A percentile compares a stretch with the other conserved stretches of the same genome.
These are phyloP conservation scores for Cardamine chenopodiifolia DNA, from an alignment of 345 rosid genomes.

Conservation along the genomic window DNA sequence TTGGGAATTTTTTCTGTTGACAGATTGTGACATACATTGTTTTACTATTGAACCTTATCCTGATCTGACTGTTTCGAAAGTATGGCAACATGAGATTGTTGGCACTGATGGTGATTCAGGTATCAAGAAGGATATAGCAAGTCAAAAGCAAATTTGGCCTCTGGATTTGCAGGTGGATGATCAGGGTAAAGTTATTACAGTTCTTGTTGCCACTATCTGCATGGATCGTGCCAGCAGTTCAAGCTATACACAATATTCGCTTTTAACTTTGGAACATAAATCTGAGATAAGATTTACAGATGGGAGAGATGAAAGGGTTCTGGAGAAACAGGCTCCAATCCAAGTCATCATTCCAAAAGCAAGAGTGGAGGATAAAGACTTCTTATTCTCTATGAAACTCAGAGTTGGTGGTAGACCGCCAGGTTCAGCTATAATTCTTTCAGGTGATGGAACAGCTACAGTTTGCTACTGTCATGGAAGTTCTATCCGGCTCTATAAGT, in stretches of 20 bases:
- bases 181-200: constrained; percentile 69
- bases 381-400: constrained; percentile 88
- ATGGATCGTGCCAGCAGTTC: constrained; percentile 90
- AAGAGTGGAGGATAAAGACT: constrained; percentile 85
- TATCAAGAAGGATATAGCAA: constrained; percentile 86
- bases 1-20: constrained; percentile 65
- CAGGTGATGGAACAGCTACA: constrained; percentile 95
- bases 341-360: constrained; percentile 99
- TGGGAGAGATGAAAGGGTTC: constrained; percentile 53
- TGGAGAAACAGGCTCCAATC: constrained; percentile 86
- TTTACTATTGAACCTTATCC: constrained; percentile 50
- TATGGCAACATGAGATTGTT: constrained; percentile 84
- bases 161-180: constrained; percentile 82
- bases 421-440: constrained; percentile 84
- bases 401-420: constrained; percentile 84
- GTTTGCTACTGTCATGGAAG: constrained; percentile 72
- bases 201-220: constrained; percentile 91
- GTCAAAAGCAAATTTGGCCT: constrained; percentile 95
- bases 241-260: constrained; percentile 91
- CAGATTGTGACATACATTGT: constrained; percentile 79
- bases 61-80: constrained; percentile 54
- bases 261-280: constrained; percentile 78
- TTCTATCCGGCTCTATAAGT: constrained; percentile 81
- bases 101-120: constrained; percentile 77
- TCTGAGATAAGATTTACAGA: constrained; percentile 52